Evolutionary conservation across 257 asterid genomes (phyloP), one percentile per base, ranked within the genome.

Genomic region (Solanum sitiens): DNA sequence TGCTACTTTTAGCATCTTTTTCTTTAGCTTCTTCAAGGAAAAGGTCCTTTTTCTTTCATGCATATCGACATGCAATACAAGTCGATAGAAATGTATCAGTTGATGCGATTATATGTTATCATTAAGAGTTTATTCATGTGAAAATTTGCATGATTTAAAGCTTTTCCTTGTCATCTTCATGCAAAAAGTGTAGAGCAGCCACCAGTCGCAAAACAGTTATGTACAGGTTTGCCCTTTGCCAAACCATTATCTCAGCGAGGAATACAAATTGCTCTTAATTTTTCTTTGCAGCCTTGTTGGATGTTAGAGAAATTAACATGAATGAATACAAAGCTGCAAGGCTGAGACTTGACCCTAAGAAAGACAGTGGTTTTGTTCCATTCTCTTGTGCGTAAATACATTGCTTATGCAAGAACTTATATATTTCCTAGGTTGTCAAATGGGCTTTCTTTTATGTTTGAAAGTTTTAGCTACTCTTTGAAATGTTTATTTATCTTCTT

Each of bases 381-480:
- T 93, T 97, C 98, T 87, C 98, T 97, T 92, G 92, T 97, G 89
- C 96, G 98, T 72, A 97, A 95, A 92, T 97, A 95, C 93, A 93
- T 97, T 87, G 95, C 99, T 89, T 97, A 95, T 89, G 99, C 99
- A 84, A 94, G 95, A 91, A 94, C 93, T 83, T 94, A 94, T 79
- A 94, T 95, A 85, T 92, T 90, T 86, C 98, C 99, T 44, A 94
- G 98, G 99, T 97, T 90, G 91, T 90, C 86, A 85, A 63, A 59
- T 86, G 80, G 68, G 89, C 90, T 91, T 85, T 14, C 74, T 85
- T 20, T 32, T 32, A 75, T 86, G 71, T 84, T n/a, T 70, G 50
- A 61, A 70, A 30, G 65, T 77, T 47, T 89, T 79, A 86, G 85
- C 72, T 67, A 77, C 75, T 90, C 83, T 71, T 9, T 74, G 79